Base-by-base conservation (phyloP, 306 rosid species). In the Styphnolobium japonicum region DNA sequence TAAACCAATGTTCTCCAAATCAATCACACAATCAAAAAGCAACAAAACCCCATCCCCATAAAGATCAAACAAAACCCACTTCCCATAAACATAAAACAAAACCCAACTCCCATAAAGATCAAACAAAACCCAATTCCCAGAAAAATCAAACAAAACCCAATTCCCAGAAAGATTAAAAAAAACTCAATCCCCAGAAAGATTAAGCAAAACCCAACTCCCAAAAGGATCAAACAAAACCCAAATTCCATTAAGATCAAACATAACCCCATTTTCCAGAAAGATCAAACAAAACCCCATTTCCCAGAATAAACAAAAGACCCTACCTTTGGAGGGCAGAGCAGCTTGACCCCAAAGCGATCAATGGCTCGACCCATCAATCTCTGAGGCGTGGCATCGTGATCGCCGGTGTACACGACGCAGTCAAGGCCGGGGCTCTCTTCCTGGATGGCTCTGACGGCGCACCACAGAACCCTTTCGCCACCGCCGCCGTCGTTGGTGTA, bases 401-500 rank as follows among this genome's bases (percentile, higher is more conserved):
- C 98, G 43, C 99, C 97, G n/a, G 93, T 95, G 89, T 86, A 93
- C 14, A 95, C 79, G 55, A 88, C 23, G 83, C 94, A 90, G 0
- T 85, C 86, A 29, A 95, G 91, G 71, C 51, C 77, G 27, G 90
- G 92, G 70, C 61, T 81, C 31, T 85, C 88, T 4, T 93, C 98
- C 69, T 95, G 97, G 71, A 93, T 52, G 55, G 91, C 94, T 89
- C 85, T 95, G 45, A 95, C 92, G 49, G 94, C 94, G 71, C 98
- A 93, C 99, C 99, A 95, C 4, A 95, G 84, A 10, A 95, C 98
- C 70, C 96, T 82, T 75, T 95, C 99, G 4, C 99, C 94, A 9
- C 98, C 99, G 43, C 96, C 98, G 7, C 97, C 98, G 36, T 91
- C 96, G 78, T 93, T 93, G 80, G 99, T 93, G 86, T 85, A 95